Evolutionary conservation across 2,329 filamentous ascomycete genomes (phyloP), one percentile per base, ranked within the genome.

Genomic region (Atkinsonella texensis): DNA sequence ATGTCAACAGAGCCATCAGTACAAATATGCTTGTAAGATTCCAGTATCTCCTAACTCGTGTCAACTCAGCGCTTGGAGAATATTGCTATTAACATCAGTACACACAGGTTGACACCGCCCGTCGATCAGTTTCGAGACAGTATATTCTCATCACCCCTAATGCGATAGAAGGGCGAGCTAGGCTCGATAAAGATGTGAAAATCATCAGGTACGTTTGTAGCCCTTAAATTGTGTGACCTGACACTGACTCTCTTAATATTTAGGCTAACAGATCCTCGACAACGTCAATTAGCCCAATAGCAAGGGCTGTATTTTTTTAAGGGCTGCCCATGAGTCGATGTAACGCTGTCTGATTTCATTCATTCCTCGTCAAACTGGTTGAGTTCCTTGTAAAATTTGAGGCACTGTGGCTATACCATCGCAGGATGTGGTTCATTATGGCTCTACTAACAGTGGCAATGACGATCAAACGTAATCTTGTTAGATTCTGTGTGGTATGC

Each of bases 91-190:
- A 44, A 58, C 32, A 12, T 42, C n/a, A 31, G 31, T 13, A 17
- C 32, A 20, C n/a, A 28, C 15, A 89, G 84, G 89, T 96, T 59
- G 78, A 82, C 53, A 87, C 89, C 17, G 93, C 93, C 39, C 80
- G 93, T 60, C 80, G 86, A 32, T 87, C 88, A 1, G 84, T 93
- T n/a, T 89, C 89, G 28, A 80, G 89, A 55, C 93, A 98, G 65
- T 98, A 94, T 62, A 90, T 98, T 57, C 79, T 98, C 51, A 98
- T 98, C 64, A 96, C 91, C 2, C 93, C 93, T 31, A 94, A 95
- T 59, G 85, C 85, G 46, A 89, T 95, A 63, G 72, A 81, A 66
- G 73, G 76, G 58, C 67, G 77, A 60, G 75, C 74, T 28, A 70
- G 72, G 46, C 64, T 80, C 38, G 78, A 80, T 55, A 75, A 74